Evolutionary conservation across 805 yeast genomes (phyloP), one percentile per base, ranked within the genome.

Genomic region (Lachancea sp.): DNA sequence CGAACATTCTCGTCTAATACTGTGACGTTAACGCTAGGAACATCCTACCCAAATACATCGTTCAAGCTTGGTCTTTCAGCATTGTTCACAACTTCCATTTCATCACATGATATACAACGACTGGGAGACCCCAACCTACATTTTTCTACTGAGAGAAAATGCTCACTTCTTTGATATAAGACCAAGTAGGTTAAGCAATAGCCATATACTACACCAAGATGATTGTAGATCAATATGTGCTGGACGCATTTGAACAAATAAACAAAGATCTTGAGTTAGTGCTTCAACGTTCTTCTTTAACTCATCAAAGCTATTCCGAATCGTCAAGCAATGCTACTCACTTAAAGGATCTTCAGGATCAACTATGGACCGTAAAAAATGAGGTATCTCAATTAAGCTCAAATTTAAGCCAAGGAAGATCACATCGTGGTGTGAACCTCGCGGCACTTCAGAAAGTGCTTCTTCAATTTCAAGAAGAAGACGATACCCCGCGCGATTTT

Each of bases 291-390:
- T 45, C 35, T 19, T 47, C 24, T 22, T 46, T 20, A 34, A 21
- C 17, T 24, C 36, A 21, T 15, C 43, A 23, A 37, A 20, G 24
- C 29, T 39, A 11, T 28, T 21, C 20, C 13, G 28, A 12, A 33
- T 18, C 23, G 4, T 17, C 30, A 5, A 37, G 36, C 19, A 41
- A 45, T 19, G 33, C 23, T 22, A 25, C 31, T 15, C 41, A 39
- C 12, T 29, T 48, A 9, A 22, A 33, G 23, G 31, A n/a, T 11
- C 24, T 51, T 24, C 58, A 55, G 35, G 43, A 43, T 12, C 41
- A 43, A 18, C 42, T 53, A 18, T 36, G 38, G 39, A 30, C 22
- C 36, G 41, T 42, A 34, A 34, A 39, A 40, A 38, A 29, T 22
- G 42, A 34, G 36, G 42, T 34, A 8, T 11, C 29, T 33, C 30